Percentiles rank a stretch among this genome's conserved stretches.
phyloP scores from a whole-genome alignment of 495 filamentous ascomycete genomes.

The Margaritispora aquatica region DNA sequence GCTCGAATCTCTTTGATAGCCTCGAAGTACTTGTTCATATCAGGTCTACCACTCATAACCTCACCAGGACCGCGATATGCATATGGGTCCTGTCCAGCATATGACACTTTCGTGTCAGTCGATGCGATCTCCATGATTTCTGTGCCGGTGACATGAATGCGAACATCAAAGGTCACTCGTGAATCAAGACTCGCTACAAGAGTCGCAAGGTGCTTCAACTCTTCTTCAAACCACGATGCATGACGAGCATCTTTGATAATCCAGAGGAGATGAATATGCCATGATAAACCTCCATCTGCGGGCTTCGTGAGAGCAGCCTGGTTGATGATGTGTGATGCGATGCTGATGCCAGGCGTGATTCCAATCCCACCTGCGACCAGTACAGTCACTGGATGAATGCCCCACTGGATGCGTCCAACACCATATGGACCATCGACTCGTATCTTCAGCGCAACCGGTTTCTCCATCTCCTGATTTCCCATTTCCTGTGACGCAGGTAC shows the following conservation, averaged over 20 bases:
- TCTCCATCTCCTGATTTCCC: neutral
- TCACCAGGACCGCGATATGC: slow-evolving; percentile 8
- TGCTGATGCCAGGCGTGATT: slow-evolving; percentile 22
- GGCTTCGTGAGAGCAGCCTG: neutral
- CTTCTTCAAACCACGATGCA: slow-evolving; percentile 16
- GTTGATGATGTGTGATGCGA: slow-evolving; percentile 16
- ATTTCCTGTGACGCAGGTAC: neutral
- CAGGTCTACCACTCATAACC: slow-evolving; percentile 10
- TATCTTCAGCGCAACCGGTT: neutral
- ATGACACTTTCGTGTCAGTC: neutral
- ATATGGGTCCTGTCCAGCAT: neutral
- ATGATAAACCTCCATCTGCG: neutral
- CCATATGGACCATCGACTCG: slow-evolving; percentile 20
- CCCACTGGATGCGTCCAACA: slow-evolving; percentile 9
- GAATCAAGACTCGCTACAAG: neutral
- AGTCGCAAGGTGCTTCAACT: slow-evolving; percentile 2
- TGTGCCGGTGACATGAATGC: slow-evolving; percentile 10
- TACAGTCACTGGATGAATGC: slow-evolving; percentile 7
- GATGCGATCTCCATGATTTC: neutral
- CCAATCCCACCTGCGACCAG: slow-evolving; percentile 21
- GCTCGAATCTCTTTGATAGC: neutral
- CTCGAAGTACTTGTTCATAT: slow-evolving; percentile 8
- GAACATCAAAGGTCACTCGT: slow-evolving; percentile 12
- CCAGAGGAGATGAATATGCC: slow-evolving; percentile 21
- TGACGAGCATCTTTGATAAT: slow-evolving; percentile 6